Conservation (phyloP, 768 basidiomycete genomes). For the Leccinum pellstonianum region DNA sequence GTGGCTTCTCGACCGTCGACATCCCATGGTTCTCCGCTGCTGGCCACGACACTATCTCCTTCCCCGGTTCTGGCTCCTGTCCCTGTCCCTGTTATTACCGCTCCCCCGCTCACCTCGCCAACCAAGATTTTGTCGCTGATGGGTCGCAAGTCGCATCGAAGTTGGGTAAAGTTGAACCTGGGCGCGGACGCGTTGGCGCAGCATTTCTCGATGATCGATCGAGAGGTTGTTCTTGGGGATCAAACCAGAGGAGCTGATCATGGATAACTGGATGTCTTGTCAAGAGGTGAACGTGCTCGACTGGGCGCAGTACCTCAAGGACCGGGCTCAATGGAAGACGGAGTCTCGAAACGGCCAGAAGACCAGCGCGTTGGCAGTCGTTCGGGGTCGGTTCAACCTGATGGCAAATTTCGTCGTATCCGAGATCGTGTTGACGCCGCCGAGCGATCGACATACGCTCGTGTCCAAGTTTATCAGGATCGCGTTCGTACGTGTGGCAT, state of each 20-base stretch:
- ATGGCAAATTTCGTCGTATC: constrained; percentile 77
- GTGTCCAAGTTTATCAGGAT: constrained; percentile 81
- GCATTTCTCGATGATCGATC: constrained; percentile 82
- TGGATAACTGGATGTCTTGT: constrained; percentile 64
- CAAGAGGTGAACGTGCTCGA: constrained; percentile 70
- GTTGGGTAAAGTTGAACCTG: constrained; percentile 47
- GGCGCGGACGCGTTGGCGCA: constrained; percentile 63
- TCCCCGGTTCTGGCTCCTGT: no score
- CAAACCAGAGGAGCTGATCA: constrained; percentile 76
- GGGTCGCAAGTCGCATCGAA: constrained; percentile 36
- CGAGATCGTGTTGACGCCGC: constrained; percentile 76
- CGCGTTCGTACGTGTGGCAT: constrained; percentile 62
- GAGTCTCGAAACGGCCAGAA: constrained; percentile 57
- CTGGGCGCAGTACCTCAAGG: constrained; percentile 81
- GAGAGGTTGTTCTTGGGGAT: no score
- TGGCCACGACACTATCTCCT: no score
- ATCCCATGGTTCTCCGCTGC: no score
- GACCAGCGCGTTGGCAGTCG: constrained; percentile 68
- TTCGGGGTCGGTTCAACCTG: constrained; percentile 82
- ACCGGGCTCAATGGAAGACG: constrained; percentile 66
- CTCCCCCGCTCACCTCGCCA: no score
- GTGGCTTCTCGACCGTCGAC: no score
- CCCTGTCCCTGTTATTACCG: no score
- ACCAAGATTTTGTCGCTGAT: no score
- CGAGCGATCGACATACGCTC: constrained; percentile 59